These are phyloP conservation scores for Scheffersomyces lignosus DNA, from an alignment of 805 yeast species.

Conservation along the genomic window DNA sequence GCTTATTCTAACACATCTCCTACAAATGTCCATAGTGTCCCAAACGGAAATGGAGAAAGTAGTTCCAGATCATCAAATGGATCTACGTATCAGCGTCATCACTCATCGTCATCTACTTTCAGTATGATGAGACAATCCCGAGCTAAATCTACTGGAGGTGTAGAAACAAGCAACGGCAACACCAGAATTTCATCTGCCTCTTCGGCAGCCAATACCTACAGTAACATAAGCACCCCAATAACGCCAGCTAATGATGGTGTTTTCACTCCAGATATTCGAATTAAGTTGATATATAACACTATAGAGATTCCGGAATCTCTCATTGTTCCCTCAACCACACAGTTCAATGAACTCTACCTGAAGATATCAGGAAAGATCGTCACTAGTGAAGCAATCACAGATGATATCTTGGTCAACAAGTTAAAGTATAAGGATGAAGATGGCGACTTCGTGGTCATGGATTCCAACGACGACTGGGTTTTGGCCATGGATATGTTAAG, in stretches of 20 bases:
- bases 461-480: conserved; percentile 83
- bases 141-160: conserved; percentile 16
- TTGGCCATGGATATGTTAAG: conserved; percentile 71
- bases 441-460: conserved; percentile 86
- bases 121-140: conserved; percentile 42
- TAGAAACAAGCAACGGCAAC: conserved; percentile 4
- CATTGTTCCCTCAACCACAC: conserved; percentile 26
- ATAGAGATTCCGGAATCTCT: conserved; percentile 28
- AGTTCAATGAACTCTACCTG: conserved; percentile 57
- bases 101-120: conserved; percentile 42
- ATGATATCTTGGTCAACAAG: conserved; percentile 51
- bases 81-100: conserved; percentile 35
- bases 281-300: conserved; percentile 35
- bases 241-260: conserved; percentile 5
- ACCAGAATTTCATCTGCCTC: conserved; percentile 6
- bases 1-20: conserved; percentile 7
- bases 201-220: background rate
- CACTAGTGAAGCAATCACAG: conserved; percentile 46
- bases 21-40: background rate
- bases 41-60: conserved; percentile 1
- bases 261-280: conserved; percentile 11
- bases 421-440: conserved; percentile 91
- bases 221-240: conserved; percentile 5
- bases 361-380: conserved; percentile 55
- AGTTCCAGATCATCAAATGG: conserved; percentile 29